Evolutionary conservation across 106 monocot species (phyloP).

Genomic region (Xerophyta viscosa): DNA sequence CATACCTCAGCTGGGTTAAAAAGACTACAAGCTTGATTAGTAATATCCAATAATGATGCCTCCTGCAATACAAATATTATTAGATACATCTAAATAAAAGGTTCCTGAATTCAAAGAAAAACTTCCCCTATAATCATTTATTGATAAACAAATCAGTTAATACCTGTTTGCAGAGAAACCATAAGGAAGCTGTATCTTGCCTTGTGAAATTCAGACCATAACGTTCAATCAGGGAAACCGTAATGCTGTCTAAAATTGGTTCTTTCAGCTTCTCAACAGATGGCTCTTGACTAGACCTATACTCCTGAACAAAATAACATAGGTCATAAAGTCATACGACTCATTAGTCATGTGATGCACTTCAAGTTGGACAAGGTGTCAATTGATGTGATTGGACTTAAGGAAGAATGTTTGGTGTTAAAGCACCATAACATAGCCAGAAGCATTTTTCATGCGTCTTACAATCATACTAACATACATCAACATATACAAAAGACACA

Average conservation of each 20-base stretch:
- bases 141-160: not conserved
- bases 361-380: no score
- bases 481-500: no score
- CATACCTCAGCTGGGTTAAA: slow-evolving; percentile 78
- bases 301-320: slow-evolving; percentile 45
- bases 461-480: no score
- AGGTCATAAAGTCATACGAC: no score
- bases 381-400: no score
- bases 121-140: no score
- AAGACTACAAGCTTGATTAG: slow-evolving; percentile 84
- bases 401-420: no score
- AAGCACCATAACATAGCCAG: no score
- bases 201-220: slow-evolving; percentile 69
- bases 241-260: slow-evolving; percentile 70
- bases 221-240: slow-evolving; percentile 30
- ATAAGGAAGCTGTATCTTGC: slow-evolving; percentile 72
- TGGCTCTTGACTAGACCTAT: slow-evolving; percentile 72
- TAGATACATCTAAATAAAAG: not conserved
- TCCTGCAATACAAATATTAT: slow-evolving; percentile 43
- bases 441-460: no score
- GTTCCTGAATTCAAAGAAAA: not conserved
- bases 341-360: no score
- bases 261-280: slow-evolving; percentile 78
- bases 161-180: slow-evolving; percentile 99
- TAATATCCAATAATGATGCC: slow-evolving; percentile 88